A percentile compares a stretch with the other conserved stretches of the same genome.
phyloP scores from a whole-genome alignment of 768 basidiomycete genomes.

The Russula olivacea region DNA sequence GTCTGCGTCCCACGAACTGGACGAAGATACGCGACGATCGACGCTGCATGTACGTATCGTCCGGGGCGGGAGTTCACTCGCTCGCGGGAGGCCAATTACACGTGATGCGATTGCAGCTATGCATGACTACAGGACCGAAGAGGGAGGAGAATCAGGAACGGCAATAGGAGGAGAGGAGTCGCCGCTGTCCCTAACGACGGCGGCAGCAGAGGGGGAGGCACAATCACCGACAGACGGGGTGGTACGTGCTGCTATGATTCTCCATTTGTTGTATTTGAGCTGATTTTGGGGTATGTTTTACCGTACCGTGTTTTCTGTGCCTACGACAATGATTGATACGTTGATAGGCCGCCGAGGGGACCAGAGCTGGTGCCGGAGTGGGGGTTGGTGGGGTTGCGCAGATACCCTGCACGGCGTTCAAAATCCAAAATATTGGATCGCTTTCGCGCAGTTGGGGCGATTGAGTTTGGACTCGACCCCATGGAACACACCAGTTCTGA shows the following conservation, averaged over 20 bases:
- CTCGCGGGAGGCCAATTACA: conserved; percentile 22
- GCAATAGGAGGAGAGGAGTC: neutral
- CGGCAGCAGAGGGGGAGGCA: neutral
- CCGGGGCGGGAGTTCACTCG: conserved; percentile 25
- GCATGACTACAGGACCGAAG: neutral
- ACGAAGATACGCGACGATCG: conserved; percentile 29
- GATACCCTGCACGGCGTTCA: conserved; percentile 22
- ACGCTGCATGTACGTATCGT: conserved; percentile 32
- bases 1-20: conserved; percentile 31
- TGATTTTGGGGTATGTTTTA: neutral
- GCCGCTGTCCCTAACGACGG: neutral
- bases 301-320: neutral
- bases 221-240: neutral
- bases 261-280: too few relatives aligned
- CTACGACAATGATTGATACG: neutral
- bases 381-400: neutral
- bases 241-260: conserved; percentile 1
- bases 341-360: neutral
- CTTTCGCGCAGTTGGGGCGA: conserved; percentile 34
- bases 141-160: neutral
- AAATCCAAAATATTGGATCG: conserved; percentile 32
- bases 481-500: neutral
- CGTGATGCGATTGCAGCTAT: neutral
- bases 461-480: conserved; percentile 16
- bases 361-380: neutral